Evolutionary conservation across 2,329 filamentous ascomycete species (phyloP), one percentile per base, ranked within the genome.

Genomic region (Trichoderma koningiopsis): DNA sequence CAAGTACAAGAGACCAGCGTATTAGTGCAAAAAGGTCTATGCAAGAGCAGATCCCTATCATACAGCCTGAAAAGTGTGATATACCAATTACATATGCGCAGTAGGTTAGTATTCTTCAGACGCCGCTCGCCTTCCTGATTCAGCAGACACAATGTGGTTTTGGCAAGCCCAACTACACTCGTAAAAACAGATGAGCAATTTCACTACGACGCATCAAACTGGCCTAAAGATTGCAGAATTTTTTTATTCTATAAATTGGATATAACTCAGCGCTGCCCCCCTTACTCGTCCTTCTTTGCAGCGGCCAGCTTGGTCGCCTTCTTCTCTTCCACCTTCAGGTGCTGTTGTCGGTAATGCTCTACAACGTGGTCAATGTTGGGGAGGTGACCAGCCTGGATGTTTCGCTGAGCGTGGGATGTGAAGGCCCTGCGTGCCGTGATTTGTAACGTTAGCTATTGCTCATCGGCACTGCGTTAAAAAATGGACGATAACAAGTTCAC

Each of bases 271-370:
- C 62, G 40, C 56, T 43, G 33, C 33, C n/a, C 35, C 31, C 22
- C 43, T 37, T 60, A 62, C 49, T 70, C 72, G 72, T 77, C 78
- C 77, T 81, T 81, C 70, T 79, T 77, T 57, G 69, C 71, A 16
- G 69, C 71, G 13, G 81, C 81, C 73, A 87, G 72, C 77, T 81
- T 86, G 76, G 81, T 80, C 47, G 79, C 80, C 79, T 88, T 88
- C 72, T 83, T 81, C 74, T 85, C 86, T 78, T 88, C 86, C 70
- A 87, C 85, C 69, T 83, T 83, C 67, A 84, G 74, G 72, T 88
- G 83, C 79, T 85, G 79, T 77, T 85, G 81, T 74, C 81, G 81
- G 80, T 87, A 89, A 79, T 88, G 87, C 76, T 84, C 86, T 19
- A 87, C 82, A 33, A 88, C 81, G 73, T 86, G 80, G 76, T 87